Evolutionary conservation across 257 asterid genomes (phyloP).

Genomic region (Solanum clarkiae): DNA sequence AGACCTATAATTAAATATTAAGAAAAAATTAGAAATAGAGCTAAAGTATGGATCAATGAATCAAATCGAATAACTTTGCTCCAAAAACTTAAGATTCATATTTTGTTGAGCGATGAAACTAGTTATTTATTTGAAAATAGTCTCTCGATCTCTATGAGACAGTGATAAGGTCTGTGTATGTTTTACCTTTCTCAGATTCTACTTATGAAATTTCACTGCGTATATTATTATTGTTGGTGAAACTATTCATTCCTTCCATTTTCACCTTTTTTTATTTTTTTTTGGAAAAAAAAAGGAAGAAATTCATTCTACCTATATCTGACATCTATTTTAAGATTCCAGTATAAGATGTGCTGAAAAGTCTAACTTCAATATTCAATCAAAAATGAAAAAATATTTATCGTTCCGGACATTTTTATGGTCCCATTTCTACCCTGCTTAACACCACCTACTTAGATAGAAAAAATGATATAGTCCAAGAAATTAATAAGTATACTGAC

Average conservation of each 20-base stretch:
- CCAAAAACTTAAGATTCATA: constrained; percentile 35
- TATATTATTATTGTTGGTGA: too few relatives aligned
- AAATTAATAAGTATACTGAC: not conserved
- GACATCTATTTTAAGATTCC: not conserved
- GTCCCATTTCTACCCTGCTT: not conserved
- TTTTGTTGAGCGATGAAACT: constrained; percentile 33
- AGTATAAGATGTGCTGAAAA: accelerated
- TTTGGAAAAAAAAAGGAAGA: not conserved
- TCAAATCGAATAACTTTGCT: not conserved
- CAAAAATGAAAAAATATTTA: not conserved
- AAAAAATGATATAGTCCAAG: not conserved
- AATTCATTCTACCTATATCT: not conserved
- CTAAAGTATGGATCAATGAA: not conserved
- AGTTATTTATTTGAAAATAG: not conserved
- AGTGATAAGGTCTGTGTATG: too few relatives aligned
- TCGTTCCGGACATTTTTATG: not conserved
- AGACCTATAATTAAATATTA: not conserved
- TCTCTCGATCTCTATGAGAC: too few relatives aligned
- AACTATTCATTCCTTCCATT: constrained; percentile 1
- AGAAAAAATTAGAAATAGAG: accelerated
- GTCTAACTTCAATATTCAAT: not conserved
- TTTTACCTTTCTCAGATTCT: too few relatives aligned
- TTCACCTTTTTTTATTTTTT: not conserved
- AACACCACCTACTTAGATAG: not conserved
- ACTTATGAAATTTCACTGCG: too few relatives aligned